Conservation (phyloP, 768 basidiomycete genomes). For the Boletus reticulatus region DNA sequence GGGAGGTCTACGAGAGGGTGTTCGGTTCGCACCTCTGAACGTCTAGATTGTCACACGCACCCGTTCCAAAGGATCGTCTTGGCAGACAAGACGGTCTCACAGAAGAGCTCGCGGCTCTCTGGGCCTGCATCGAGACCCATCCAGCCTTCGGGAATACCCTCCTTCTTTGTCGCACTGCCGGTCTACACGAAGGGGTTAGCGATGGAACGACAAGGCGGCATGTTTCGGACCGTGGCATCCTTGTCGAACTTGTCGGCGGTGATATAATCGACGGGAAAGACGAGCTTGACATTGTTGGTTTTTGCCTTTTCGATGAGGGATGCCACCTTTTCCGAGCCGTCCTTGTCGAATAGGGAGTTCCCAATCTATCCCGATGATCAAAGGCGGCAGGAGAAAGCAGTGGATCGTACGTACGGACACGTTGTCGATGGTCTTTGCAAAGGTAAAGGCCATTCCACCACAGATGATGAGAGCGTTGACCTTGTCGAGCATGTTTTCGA, state of each 20-base stretch:
- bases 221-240: slow-evolving; percentile 65
- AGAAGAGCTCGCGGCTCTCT: slow-evolving; percentile 79
- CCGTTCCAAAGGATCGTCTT: slow-evolving; percentile 99
- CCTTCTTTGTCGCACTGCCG: slow-evolving; percentile 69
- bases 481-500: slow-evolving; percentile 99
- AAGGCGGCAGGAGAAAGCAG: neutral
- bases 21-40: neutral
- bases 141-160: slow-evolving; percentile 92
- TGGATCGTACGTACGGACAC: slow-evolving; percentile 50
- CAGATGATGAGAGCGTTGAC: slow-evolving; percentile 95
- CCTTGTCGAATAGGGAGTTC: slow-evolving; percentile 87
- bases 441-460: slow-evolving; percentile 99
- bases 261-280: slow-evolving; percentile 94
- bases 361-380: slow-evolving; percentile 59
- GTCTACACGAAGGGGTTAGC: slow-evolving; percentile 42
- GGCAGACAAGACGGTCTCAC: slow-evolving; percentile 73
- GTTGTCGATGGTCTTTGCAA: slow-evolving; percentile 90
- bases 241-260: slow-evolving; percentile 96
- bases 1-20: slow-evolving; percentile 62
- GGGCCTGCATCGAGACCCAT: slow-evolving; percentile 94
- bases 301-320: slow-evolving; percentile 88
- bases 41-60: slow-evolving; percentile 38
- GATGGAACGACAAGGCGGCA: neutral
- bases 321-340: slow-evolving; percentile 84
- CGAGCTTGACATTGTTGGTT: slow-evolving; percentile 86